Evolutionary conservation across 805 yeast species (phyloP).

Genomic region (Metschnikowia sp.): DNA sequence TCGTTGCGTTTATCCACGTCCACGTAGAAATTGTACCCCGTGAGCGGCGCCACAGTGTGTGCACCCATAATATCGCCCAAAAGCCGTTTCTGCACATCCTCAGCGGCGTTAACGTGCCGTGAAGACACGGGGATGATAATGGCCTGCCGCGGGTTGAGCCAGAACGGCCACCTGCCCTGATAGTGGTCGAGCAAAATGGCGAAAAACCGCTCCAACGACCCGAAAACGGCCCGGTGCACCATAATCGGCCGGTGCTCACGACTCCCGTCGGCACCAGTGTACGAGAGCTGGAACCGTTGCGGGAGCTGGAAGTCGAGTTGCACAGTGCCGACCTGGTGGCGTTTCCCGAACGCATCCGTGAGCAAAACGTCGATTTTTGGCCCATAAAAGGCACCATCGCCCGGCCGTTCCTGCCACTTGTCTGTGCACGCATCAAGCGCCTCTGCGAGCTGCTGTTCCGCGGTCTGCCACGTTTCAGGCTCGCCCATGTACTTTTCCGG

Average conservation of each 20-base stretch:
- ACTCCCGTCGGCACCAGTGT: constrained; percentile 50
- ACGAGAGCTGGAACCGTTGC: constrained; percentile 70
- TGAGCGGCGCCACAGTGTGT: constrained; percentile 49
- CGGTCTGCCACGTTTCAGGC: constrained; percentile 72
- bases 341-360: constrained; percentile 73
- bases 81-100: constrained; percentile 43
- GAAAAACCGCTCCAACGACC: constrained; percentile 88
- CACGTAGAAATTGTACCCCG: constrained; percentile 60
- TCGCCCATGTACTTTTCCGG: constrained; percentile 83
- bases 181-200: constrained; percentile 88
- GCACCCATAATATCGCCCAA: constrained; percentile 38
- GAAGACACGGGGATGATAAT: constrained; percentile 76
- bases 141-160: constrained; percentile 93
- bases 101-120: constrained; percentile 54
- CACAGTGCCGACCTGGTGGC: constrained; percentile 92
- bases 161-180: constrained; percentile 95
- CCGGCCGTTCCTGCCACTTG: constrained; percentile 72
- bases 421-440: constrained; percentile 54
- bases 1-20: constrained; percentile 75
- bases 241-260: constrained; percentile 73
- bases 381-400: constrained; percentile 98
- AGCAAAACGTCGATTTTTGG: constrained; percentile 90
- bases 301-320: constrained; percentile 96
- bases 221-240: constrained; percentile 94
- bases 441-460: constrained; percentile 62